These are phyloP conservation scores for Hanseniaspora gamundiae DNA, from an alignment of 1,139 yeast genomes.

Conservation along the genomic window DNA sequence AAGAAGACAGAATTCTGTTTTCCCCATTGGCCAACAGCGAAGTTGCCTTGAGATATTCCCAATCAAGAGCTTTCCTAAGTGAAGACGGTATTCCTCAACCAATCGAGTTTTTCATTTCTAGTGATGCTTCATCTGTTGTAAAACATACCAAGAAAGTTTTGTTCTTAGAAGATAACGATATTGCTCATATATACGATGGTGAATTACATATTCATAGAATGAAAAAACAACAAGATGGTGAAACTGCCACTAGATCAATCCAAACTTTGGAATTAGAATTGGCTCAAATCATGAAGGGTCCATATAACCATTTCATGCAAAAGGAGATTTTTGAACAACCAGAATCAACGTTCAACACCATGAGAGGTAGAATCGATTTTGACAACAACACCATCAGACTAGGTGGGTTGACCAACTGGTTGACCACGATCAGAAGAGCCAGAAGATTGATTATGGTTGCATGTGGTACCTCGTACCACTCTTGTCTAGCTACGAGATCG, in stretches of 20 bases:
- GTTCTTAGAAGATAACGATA: slow-evolving; percentile 94
- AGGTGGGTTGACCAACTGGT: slow-evolving; percentile 81
- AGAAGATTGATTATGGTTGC: slow-evolving; percentile 97
- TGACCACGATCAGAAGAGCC: slow-evolving; percentile 85
- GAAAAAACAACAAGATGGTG: slow-evolving; percentile 69
- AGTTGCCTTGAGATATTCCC: slow-evolving; percentile 62
- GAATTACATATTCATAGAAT: slow-evolving; percentile 98
- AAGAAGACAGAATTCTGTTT: slow-evolving; percentile 21
- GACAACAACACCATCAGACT: slow-evolving; percentile 63
- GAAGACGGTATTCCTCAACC: slow-evolving; percentile 92
- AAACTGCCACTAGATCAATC: slow-evolving; percentile 85
- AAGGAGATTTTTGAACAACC: slow-evolving; percentile 99
- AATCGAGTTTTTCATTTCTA: slow-evolving; percentile 88
- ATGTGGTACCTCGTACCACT: slow-evolving; percentile 98
- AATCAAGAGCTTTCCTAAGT: slow-evolving; percentile 81
- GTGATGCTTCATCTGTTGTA: slow-evolving; percentile 96
- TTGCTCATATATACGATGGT: slow-evolving; percentile 96
- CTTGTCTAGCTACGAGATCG: slow-evolving; percentile 94
- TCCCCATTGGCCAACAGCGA: slow-evolving; percentile 36
- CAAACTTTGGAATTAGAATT: slow-evolving; percentile 95
- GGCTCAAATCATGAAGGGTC: slow-evolving; percentile 97
- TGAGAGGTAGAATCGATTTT: slow-evolving; percentile 98
- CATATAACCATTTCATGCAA: slow-evolving; percentile 93
- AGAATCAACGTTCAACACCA: slow-evolving; percentile 92
- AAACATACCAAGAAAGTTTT: slow-evolving; percentile 96